These are phyloP conservation scores for Malassezia equina DNA, from an alignment of 1,284 basidiomycete species.

Conservation along the genomic window DNA sequence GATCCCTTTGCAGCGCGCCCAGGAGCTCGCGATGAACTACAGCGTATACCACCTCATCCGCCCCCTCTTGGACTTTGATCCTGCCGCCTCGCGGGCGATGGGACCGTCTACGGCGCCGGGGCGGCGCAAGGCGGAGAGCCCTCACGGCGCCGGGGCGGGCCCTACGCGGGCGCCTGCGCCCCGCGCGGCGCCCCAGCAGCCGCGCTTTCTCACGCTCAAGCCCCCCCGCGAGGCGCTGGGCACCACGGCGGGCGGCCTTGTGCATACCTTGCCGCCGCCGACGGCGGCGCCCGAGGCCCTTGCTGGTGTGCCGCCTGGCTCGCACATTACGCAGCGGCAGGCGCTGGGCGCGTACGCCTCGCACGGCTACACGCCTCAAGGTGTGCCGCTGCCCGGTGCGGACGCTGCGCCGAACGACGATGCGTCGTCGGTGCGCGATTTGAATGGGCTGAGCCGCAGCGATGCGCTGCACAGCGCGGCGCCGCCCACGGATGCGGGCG, in stretches of 20 bases:
- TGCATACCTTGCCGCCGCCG: conserved; percentile 14
- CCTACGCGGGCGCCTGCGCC: neutral
- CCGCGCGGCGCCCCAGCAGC: conserved; percentile 9
- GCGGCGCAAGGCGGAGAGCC: conserved; percentile 27
- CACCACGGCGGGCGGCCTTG: conserved; percentile 24
- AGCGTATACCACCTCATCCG: conserved; percentile 44
- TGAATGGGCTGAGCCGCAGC: conserved; percentile 33
- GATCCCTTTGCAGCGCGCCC: conserved; percentile 50
- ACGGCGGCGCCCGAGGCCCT: conserved; percentile 1
- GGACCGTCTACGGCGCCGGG: conserved; percentile 27
- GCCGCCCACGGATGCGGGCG: conserved; percentile 23
- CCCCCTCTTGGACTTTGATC: conserved; percentile 45
- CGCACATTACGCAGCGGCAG: conserved; percentile 24
- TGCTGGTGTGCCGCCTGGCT: conserved; percentile 33
- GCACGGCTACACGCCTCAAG: conserved; percentile 35
- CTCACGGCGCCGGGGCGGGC: conserved; percentile 19
- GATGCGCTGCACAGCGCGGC: conserved; percentile 34
- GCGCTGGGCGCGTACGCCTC: conserved; percentile 29
- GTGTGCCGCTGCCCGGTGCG: conserved; percentile 24
- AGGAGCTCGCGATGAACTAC: conserved; percentile 42
- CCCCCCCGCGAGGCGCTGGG: conserved; percentile 32
- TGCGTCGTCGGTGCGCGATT: conserved; percentile 39
- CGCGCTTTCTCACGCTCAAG: conserved; percentile 33
- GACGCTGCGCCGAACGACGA: neutral
- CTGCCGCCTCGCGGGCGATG: conserved; percentile 31